Evolutionary conservation across 371 early-diverging fungal species (phyloP), one percentile per base, ranked within the genome.

Genomic region (Choanephora cucurbitarum): DNA sequence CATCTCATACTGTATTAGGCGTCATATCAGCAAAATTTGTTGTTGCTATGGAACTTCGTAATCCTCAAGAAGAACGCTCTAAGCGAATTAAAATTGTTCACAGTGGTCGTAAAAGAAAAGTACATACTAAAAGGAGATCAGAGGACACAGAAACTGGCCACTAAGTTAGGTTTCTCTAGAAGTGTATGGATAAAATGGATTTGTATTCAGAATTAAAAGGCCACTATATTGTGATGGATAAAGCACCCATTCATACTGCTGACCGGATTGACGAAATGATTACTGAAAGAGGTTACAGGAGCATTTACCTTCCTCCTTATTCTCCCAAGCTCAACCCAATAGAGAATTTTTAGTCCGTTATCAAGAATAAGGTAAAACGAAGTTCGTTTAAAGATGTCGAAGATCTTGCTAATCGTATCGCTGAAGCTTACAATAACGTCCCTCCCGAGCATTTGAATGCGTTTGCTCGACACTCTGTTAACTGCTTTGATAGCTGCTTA

Each of bases 151-250:
- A 23, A 19, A 57, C 57, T 49, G 57, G 44, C 14, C 49, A 57
- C 47, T 57, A 49, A 49, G 33, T 41, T n/a, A 57, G 31, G 17
- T 57, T 49, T 48, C 40, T 57, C 24, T 8, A 48, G 8, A 48
- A 47, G 28, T 28, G 28, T 7, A 28, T 7, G 28, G 28, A 28
- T 28, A 7, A 28, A 28, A 28, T 28, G 23, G 57, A 49, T 49
- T 19, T 23, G 3, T 28, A 37, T 44, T 21, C 45, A 15, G 49
- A 58, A 14, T 22, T 60, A 28, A 60, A 55, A 42, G 55, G 55
- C 17, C 45, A 55, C 40, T 55, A 60, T 50, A 57, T 52, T 15
- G 53, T 45, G 13, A 60, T 49, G 50, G 51, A 50, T 32, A 60
- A 55, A 31, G 55, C 50, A 11, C 55, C 51, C 17, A 60, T 60